phyloP scores from a whole-genome alignment of 192 early-diverging fungal species.

The Paraglomus occultum region DNA sequence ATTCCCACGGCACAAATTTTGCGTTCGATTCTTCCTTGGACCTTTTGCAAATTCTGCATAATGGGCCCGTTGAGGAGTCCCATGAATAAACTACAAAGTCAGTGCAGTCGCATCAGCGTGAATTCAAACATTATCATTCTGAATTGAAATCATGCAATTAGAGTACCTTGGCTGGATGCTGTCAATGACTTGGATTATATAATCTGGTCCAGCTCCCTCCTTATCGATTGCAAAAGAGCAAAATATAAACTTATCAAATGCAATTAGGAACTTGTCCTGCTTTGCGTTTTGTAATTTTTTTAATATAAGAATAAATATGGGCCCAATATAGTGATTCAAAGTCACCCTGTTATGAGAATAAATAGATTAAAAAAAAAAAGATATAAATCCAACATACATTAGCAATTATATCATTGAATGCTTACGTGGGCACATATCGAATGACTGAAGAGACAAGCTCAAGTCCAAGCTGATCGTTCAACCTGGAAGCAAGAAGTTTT shows the following conservation, averaged over 20 bases:
- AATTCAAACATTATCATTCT: too few relatives aligned
- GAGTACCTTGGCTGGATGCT: constrained; percentile 55
- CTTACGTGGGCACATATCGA: constrained; percentile 68
- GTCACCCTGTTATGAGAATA: constrained; percentile 37
- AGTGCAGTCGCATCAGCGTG: neutral
- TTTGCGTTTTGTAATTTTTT: constrained; percentile 54
- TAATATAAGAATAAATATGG: constrained; percentile 45
- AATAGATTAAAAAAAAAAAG: constrained; percentile 35
- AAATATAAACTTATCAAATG: constrained; percentile 68
- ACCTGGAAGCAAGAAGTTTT: constrained; percentile 79
- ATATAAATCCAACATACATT: constrained; percentile 40
- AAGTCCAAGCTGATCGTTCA: constrained; percentile 86
- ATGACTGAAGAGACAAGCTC: constrained; percentile 77
- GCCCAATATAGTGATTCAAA: constrained; percentile 47
- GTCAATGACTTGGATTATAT: constrained; percentile 57
- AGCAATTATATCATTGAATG: constrained; percentile 43
- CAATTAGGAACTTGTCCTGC: constrained; percentile 60
- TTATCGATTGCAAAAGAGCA: constrained; percentile 65
- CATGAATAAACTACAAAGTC: constrained; percentile 57
- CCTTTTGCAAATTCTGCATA: constrained; percentile 60
- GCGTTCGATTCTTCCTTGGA: constrained; percentile 56
- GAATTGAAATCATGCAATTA: too few relatives aligned
- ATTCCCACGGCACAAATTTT: constrained; percentile 64
- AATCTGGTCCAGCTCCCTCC: constrained; percentile 57
- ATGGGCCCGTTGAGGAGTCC: constrained; percentile 62